These are phyloP conservation scores for Endogone sp. DNA, from an alignment of 192 early-diverging fungal species.

Conservation along the genomic window DNA sequence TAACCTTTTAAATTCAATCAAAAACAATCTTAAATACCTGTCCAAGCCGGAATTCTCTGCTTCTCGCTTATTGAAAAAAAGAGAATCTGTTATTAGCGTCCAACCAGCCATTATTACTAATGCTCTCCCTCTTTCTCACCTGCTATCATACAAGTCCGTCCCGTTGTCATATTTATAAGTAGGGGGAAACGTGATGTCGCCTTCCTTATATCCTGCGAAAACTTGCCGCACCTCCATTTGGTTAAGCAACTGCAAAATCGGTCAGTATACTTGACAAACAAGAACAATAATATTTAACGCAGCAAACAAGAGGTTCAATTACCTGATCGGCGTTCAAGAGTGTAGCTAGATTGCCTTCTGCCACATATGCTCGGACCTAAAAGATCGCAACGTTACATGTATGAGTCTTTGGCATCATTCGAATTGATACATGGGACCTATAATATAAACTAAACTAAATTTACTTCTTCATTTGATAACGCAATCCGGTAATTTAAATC, in stretches of 20 bases:
- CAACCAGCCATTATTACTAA: background rate
- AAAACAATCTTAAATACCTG: constrained; percentile 10
- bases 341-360: constrained; percentile 37
- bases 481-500: constrained; percentile 93
- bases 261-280: constrained; percentile 21
- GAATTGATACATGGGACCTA: no score
- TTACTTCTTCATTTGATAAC: constrained; percentile 69
- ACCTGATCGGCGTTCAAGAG: constrained; percentile 60
- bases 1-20: background rate
- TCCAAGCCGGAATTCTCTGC: constrained; percentile 60
- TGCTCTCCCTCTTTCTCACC: constrained; percentile 36
- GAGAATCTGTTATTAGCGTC: background rate
- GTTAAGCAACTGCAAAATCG: constrained; percentile 30
- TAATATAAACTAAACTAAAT: no score
- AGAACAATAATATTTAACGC: constrained; percentile 22
- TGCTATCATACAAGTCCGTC: constrained; percentile 66
- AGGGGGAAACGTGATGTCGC: constrained; percentile 62
- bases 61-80: constrained; percentile 49
- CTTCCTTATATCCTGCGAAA: constrained; percentile 81
- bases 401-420: no score
- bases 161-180: constrained; percentile 84
- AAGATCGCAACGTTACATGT: background rate
- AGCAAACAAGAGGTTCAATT: constrained; percentile 19
- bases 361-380: constrained; percentile 39
- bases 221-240: constrained; percentile 58